phyloP scores from a whole-genome alignment of 345 rosid genomes.

The Gossypium herbaceum region DNA sequence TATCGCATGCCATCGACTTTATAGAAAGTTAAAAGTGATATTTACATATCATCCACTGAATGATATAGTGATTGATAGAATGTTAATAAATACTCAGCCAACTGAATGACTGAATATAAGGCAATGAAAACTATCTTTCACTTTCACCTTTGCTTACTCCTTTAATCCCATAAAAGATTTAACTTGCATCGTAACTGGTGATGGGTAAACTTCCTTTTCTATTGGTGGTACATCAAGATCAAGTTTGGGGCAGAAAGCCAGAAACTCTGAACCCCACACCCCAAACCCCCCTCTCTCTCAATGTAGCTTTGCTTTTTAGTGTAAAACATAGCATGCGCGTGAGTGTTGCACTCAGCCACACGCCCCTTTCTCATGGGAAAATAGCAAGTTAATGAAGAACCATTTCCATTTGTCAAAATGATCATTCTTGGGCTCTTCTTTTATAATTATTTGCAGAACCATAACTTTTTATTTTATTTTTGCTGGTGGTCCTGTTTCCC shows the following conservation, averaged over 20 bases:
- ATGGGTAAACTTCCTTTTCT: slow-evolving; percentile 10
- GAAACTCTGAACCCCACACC: slow-evolving; percentile 15
- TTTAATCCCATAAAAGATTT: not conserved
- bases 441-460: slow-evolving; percentile 1
- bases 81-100: no score
- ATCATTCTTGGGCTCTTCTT: not conserved
- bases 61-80: no score
- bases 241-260: slow-evolving; percentile 24
- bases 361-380: slow-evolving; percentile 13
- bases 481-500: slow-evolving; percentile 22
- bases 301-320: slow-evolving; percentile 14
- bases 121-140: not conserved
- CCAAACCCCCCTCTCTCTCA: not conserved
- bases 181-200: not conserved
- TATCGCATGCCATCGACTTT: no score
- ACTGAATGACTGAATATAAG: not conserved
- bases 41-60: no score
- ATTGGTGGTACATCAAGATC: slow-evolving; percentile 38
- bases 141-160: not conserved
- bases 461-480: not conserved
- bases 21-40: no score
- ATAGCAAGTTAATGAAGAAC: slow-evolving; percentile 7
- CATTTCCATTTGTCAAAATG: slow-evolving; percentile 12
- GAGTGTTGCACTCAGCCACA: slow-evolving; percentile 27
- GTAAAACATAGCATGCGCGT: slow-evolving; percentile 15